Conservation (phyloP, 2,329 filamentous ascomycete species). For the Alternaria panax region DNA sequence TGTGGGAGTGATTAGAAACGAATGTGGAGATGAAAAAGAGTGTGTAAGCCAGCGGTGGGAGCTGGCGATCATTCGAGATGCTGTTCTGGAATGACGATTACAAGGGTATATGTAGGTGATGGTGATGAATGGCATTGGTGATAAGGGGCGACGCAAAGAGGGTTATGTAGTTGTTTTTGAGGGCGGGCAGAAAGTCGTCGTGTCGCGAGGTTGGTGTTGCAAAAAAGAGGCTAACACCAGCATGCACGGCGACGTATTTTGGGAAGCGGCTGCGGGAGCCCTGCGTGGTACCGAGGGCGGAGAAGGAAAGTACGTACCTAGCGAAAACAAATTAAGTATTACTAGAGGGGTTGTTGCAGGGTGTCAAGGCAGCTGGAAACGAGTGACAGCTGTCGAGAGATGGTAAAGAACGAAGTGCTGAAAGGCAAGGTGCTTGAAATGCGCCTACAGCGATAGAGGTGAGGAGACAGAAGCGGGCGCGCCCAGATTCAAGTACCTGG, state of each 20-base stretch:
- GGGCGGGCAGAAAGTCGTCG: constrained; percentile 8
- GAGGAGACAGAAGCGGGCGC: constrained; percentile 22
- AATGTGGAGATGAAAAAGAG: background rate
- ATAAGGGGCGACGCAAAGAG: background rate
- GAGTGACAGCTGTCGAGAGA: constrained; percentile 37
- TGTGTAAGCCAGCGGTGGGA: constrained; percentile 22
- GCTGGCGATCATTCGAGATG: background rate
- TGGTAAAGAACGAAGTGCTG: constrained; percentile 28
- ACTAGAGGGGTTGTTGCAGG: background rate
- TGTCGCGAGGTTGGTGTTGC: constrained; percentile 7
- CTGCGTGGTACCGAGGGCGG: background rate
- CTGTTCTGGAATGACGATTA: background rate
- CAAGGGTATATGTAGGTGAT: background rate
- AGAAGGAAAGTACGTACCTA: constrained; percentile 20
- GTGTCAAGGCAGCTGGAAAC: constrained; percentile 26
- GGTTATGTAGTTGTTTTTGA: constrained; percentile 5
- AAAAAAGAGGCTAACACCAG: constrained; percentile 11
- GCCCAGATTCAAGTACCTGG: constrained; percentile 29
- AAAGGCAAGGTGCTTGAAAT: constrained; percentile 34
- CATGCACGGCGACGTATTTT: constrained; percentile 1
- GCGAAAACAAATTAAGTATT: constrained; percentile 16
- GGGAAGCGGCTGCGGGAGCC: constrained; percentile 4
- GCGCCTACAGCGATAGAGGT: constrained; percentile 36
- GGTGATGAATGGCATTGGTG: constrained; percentile 1
- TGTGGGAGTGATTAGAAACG: constrained; percentile 3